Percentiles rank a stretch among this genome's conserved stretches.
Conservation (phyloP, 345 rosid genomes). For the Capsella bursapastoris region DNA sequence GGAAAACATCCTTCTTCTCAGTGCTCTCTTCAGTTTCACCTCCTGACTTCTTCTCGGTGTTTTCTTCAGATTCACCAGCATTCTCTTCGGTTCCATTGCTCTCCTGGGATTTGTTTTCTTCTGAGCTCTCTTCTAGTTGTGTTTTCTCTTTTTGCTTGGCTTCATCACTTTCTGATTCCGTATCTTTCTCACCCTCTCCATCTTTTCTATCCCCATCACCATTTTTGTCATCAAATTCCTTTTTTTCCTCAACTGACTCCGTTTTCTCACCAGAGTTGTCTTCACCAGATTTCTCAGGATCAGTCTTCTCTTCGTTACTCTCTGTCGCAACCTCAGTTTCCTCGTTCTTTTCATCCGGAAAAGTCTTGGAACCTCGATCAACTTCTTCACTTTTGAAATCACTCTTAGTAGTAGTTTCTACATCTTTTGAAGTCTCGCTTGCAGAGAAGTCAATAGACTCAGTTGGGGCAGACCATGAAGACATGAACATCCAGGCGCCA, state of each 20-base stretch:
- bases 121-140: constrained; percentile 46
- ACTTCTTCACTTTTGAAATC: constrained; percentile 42
- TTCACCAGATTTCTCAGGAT: constrained; percentile 43
- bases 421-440: constrained; percentile 38
- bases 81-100: constrained; percentile 35
- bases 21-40: constrained; percentile 40
- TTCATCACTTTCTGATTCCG: constrained; percentile 39
- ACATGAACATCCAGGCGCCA: constrained; percentile 87
- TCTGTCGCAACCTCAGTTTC: constrained; percentile 47
- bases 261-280: constrained; percentile 42
- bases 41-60: constrained; percentile 42
- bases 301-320: constrained; percentile 46
- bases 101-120: constrained; percentile 43
- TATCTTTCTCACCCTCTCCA: constrained; percentile 38
- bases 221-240: constrained; percentile 53
- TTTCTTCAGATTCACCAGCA: constrained; percentile 40
- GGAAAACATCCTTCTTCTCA: constrained; percentile 52
- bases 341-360: constrained; percentile 45
- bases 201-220: constrained; percentile 46
- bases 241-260: constrained; percentile 40
- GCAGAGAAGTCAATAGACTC: constrained; percentile 43
- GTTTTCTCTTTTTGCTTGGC: constrained; percentile 44
- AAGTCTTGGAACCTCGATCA: constrained; percentile 41
- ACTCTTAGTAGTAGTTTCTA: constrained; percentile 45
- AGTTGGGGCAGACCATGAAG: constrained; percentile 64